A percentile compares a stretch with the other conserved stretches of the same genome.
Evolutionary conservation across 1,139 yeast species (phyloP).

Genomic region (Magnusiomyces magnusii): DNA sequence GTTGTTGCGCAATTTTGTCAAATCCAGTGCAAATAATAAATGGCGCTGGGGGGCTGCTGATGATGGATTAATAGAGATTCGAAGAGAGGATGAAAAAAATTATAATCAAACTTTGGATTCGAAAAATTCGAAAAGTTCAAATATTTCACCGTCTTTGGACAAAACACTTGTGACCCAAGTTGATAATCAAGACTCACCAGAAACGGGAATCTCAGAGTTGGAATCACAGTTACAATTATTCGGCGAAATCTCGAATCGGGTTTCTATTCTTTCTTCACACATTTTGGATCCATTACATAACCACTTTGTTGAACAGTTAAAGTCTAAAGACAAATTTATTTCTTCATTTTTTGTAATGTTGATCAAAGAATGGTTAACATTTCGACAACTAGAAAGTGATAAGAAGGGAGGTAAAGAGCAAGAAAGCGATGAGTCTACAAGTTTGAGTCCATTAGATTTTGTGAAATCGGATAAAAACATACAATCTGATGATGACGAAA

Average conservation of each 20-base stretch:
- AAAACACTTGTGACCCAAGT: too few relatives aligned
- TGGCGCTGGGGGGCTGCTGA: neutral
- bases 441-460: constrained; percentile 35
- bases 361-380: constrained; percentile 53
- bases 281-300: constrained; percentile 33
- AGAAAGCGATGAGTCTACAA: constrained; percentile 40
- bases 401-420: too few relatives aligned
- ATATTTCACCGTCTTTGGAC: too few relatives aligned
- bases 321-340: constrained; percentile 40
- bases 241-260: constrained; percentile 45
- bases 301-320: neutral
- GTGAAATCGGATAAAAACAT: neutral
- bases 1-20: neutral
- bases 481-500: constrained; percentile 19
- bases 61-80: constrained; percentile 4
- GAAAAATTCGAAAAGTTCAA: too few relatives aligned
- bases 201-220: constrained; percentile 7
- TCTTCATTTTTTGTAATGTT: constrained; percentile 45
- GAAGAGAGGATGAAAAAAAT: constrained; percentile 46
- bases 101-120: too few relatives aligned
- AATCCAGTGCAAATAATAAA: neutral
- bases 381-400: constrained; percentile 33
- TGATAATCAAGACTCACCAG: neutral
- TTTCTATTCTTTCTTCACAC: constrained; percentile 39
- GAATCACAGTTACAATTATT: constrained; percentile 24